Base-by-base conservation (phyloP, 2,329 filamentous ascomycete genomes). In the Aureobasidium subglaciale region DNA sequence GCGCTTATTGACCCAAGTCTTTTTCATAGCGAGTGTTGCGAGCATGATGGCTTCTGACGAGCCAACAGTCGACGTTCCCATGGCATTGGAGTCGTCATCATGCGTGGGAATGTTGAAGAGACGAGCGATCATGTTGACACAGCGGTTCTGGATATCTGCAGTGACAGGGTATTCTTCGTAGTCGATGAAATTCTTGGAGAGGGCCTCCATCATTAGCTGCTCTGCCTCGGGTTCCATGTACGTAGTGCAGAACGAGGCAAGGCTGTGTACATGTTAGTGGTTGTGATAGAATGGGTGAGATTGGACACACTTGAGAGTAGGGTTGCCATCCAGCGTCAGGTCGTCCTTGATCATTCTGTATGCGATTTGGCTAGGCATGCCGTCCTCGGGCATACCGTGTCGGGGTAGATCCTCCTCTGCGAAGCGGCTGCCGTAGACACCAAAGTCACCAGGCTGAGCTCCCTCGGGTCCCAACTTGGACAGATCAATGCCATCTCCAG, bases 161-260 rank as follows among this genome's bases (percentile, higher is more conserved):
- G 69, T 71, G 49, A 76, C 74, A 10, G 32, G 4, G 6, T 38
- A 15, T 10, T 78, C 75, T 61, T 78, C 74, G 61, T 75, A 76
- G 59, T 70, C 72, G 63, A 77, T 78, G 67, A 96, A 96, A 79
- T 97, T 97, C 73, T 96, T 96, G 70, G 87, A 84, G 70, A 96
- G 90, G 53, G 87, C 83, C 61, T 96, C 90, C 61, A 85, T 77
- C 92, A 97, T 97, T 72, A 96, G 87, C 73, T 95, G 90, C 75
- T 96, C 91, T 18, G 87, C 91, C 72, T 96, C 92, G 42, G 96
- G 88, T 75, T 96, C 91, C 90, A 96, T 96, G 76, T 95, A 96
- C 1, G 92, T 96, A 1, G 91, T 96, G 62, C 96, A 90, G 67
- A 97, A 97, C 34, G 86, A 91, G 27, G 92, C 91, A 64, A 97